Percentiles rank a stretch among this genome's conserved stretches.
These are phyloP conservation scores for Trametes versicolor DNA, from an alignment of 1,284 basidiomycete genomes.

Conservation along the genomic window DNA sequence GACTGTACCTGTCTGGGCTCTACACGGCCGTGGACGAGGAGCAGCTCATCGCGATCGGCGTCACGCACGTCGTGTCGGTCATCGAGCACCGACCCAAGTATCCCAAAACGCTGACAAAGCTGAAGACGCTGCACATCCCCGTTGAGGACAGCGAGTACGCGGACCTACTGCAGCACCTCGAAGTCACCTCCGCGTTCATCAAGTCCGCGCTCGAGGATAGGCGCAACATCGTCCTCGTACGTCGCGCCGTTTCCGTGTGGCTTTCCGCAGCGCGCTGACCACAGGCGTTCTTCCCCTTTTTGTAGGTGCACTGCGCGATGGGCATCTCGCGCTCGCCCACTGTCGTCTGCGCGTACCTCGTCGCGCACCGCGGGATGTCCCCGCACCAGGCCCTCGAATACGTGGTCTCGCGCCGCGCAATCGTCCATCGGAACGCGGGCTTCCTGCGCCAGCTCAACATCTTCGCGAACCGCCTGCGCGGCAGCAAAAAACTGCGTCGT, in stretches of 20 bases:
- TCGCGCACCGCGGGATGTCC: conserved; percentile 49
- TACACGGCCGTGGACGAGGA: conserved; percentile 59
- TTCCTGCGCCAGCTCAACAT: conserved; percentile 49
- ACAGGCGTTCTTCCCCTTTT: not conserved
- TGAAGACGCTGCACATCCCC: conserved; percentile 47
- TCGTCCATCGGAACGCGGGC: conserved; percentile 49
- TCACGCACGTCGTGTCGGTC: conserved; percentile 53
- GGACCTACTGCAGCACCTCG: conserved; percentile 48
- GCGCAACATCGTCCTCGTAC: conserved; percentile 68
- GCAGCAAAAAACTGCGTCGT: conserved; percentile 23
- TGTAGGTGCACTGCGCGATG: conserved; percentile 64
- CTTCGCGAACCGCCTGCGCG: conserved; percentile 40
- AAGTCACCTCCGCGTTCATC: conserved; percentile 51
- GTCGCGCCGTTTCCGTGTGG: conserved; percentile 34
- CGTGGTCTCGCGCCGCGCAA: conserved; percentile 43
- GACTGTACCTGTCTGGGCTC: conserved; percentile 73
- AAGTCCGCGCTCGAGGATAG: conserved; percentile 50
- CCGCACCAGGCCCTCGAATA: conserved; percentile 46
- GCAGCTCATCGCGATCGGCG: conserved; percentile 52
- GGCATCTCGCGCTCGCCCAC: conserved; percentile 63
- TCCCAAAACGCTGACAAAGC: conserved; percentile 38
- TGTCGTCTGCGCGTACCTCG: conserved; percentile 63
- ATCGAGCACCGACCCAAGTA: conserved; percentile 52
- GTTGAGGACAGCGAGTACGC: conserved; percentile 44
- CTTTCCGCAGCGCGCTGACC: conserved; percentile 10